These are phyloP conservation scores for Chaetoceros muelleri DNA, from an alignment of 108 stramenopile species.

Conservation along the genomic window DNA sequence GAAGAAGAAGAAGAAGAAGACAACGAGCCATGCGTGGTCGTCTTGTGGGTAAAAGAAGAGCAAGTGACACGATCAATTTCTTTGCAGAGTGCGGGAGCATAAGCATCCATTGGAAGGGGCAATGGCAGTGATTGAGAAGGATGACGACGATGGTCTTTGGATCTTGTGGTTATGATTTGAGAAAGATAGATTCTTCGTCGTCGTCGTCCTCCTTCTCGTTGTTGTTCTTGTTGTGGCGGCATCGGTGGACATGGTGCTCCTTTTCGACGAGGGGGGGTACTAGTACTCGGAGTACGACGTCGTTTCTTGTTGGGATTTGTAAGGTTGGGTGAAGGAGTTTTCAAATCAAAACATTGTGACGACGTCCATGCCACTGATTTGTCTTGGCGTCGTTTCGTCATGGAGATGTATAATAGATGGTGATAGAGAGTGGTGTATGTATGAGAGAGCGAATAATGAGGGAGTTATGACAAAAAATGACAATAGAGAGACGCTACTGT, in stretches of 20 bases:
- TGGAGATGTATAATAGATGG: no score
- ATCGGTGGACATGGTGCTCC: not conserved
- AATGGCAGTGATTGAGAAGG: not conserved
- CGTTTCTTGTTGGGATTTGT: no score
- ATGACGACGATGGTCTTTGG: not conserved
- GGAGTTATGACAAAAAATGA: no score
- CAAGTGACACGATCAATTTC: not conserved
- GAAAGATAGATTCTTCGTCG: not conserved
- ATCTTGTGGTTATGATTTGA: not conserved
- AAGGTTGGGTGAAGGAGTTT: no score
- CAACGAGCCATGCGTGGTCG: not conserved
- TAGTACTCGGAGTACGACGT: not conserved
- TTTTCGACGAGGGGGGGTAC: not conserved
- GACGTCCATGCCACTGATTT: no score
- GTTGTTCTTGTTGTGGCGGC: not conserved
- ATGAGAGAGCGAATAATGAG: no score
- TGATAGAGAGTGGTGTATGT: no score
- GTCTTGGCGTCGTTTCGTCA: no score
- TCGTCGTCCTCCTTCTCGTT: not conserved
- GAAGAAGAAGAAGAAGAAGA: not conserved
- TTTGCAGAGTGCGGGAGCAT: not conserved
- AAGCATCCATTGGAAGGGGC: not conserved
- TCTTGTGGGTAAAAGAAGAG: no score
- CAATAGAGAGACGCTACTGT: no score
- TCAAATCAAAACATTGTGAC: no score